These are phyloP conservation scores for Cyclotella cryptica DNA, from an alignment of 108 stramenopile species.

Conservation along the genomic window DNA sequence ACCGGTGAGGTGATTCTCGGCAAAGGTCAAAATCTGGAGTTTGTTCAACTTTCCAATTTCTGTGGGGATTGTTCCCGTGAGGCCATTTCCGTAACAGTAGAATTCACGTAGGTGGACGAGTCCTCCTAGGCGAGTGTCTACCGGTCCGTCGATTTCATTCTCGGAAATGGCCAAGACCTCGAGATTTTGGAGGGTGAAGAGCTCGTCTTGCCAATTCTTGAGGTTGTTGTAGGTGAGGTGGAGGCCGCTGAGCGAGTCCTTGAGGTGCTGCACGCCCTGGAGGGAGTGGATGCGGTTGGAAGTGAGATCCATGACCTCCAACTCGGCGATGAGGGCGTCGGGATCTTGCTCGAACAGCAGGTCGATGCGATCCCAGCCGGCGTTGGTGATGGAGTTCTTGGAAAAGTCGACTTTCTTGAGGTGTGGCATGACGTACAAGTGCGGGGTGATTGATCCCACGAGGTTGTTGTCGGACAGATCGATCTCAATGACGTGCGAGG, in stretches of 20 bases:
- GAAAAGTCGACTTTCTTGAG: conserved; percentile 35
- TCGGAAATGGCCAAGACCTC: conserved; percentile 41
- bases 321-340: not conserved
- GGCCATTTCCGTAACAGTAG: conserved; percentile 62
- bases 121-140: conserved; percentile 49
- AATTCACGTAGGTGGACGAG: conserved; percentile 53
- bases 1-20: conserved; percentile 69
- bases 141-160: conserved; percentile 53
- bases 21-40: conserved; percentile 62
- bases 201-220: conserved; percentile 49
- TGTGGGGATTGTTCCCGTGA: conserved; percentile 59
- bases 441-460: conserved; percentile 55
- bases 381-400: conserved; percentile 42
- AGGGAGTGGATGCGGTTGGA: conserved; percentile 43
- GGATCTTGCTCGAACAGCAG: not conserved
- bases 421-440: conserved; percentile 42
- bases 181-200: conserved; percentile 35
- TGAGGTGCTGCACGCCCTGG: conserved; percentile 24
- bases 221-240: conserved; percentile 62
- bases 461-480: conserved; percentile 68
- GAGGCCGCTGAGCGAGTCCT: conserved; percentile 49
- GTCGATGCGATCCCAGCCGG: conserved; percentile 48
- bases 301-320: conserved; percentile 37
- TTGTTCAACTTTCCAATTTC: conserved; percentile 52
- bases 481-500: conserved; percentile 53